phyloP scores from a whole-genome alignment of 441 rosid species.

The Pelargonium citronellum region DNA sequence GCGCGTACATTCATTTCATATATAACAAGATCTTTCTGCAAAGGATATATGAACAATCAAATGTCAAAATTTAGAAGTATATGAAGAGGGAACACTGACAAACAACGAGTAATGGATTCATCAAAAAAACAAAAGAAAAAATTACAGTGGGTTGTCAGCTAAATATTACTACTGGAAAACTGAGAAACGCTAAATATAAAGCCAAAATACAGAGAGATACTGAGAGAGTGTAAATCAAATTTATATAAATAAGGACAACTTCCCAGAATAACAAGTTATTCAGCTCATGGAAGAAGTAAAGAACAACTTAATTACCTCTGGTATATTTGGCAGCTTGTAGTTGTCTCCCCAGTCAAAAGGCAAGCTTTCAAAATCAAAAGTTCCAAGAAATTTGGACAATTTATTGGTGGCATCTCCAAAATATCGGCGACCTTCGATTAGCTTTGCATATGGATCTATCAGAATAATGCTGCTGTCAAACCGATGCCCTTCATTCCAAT shows the following conservation, averaged over 20 bases:
- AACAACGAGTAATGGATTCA: not conserved
- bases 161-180: not conserved
- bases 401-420: constrained; percentile 67
- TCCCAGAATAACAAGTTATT: constrained; percentile 12
- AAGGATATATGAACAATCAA: constrained; percentile 12
- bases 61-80: constrained; percentile 16
- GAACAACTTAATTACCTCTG: constrained; percentile 48
- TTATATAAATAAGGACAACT: constrained; percentile 14
- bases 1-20: constrained; percentile 98
- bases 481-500: constrained; percentile 79
- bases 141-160: not conserved
- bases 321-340: constrained; percentile 63
- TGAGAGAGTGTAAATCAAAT: not conserved
- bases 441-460: constrained; percentile 86
- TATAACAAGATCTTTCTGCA: constrained; percentile 86
- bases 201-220: not conserved
- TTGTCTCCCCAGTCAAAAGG: constrained; percentile 84
- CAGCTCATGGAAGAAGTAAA: constrained; percentile 10
- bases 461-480: constrained; percentile 59
- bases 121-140: too few relatives aligned
- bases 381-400: constrained; percentile 61
- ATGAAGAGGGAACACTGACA: not conserved
- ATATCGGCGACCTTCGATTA: constrained; percentile 62
- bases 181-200: not conserved
- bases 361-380: constrained; percentile 72